Evolutionary conservation across 2,329 filamentous ascomycete genomes (phyloP).

Genomic region (Alternaria gaisen): DNA sequence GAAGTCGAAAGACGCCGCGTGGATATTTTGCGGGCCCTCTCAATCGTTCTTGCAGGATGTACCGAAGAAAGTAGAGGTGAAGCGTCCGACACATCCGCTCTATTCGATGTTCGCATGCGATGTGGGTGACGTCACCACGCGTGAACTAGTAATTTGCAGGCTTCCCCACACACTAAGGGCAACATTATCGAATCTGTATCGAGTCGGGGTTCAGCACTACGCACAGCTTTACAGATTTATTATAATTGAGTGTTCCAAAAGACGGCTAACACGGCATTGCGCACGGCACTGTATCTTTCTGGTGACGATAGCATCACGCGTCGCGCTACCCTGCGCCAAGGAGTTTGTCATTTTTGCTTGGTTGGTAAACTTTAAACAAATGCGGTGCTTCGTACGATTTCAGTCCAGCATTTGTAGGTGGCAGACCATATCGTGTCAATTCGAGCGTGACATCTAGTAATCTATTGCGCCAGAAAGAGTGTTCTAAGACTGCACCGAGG

Average conservation of each 20-base stretch:
- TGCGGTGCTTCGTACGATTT: not conserved
- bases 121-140: not conserved
- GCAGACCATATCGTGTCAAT: not conserved
- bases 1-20: not conserved
- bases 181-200: not conserved
- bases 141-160: not conserved
- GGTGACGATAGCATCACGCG: not conserved
- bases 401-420: not conserved
- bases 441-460: not conserved
- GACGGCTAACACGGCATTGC: not conserved
- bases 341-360: not conserved
- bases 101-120: not conserved
- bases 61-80: not conserved
- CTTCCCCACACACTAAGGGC: not conserved
- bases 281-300: not conserved
- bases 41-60: too few species aligned
- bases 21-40: not conserved
- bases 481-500: not conserved
- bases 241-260: not conserved
- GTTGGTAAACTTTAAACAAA: not conserved
- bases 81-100: not conserved
- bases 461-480: not conserved
- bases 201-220: not conserved
- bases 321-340: not conserved
- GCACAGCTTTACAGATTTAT: not conserved